Base-by-base conservation (phyloP, 2,329 filamentous ascomycete genomes). In the Penicillium thymicola region DNA sequence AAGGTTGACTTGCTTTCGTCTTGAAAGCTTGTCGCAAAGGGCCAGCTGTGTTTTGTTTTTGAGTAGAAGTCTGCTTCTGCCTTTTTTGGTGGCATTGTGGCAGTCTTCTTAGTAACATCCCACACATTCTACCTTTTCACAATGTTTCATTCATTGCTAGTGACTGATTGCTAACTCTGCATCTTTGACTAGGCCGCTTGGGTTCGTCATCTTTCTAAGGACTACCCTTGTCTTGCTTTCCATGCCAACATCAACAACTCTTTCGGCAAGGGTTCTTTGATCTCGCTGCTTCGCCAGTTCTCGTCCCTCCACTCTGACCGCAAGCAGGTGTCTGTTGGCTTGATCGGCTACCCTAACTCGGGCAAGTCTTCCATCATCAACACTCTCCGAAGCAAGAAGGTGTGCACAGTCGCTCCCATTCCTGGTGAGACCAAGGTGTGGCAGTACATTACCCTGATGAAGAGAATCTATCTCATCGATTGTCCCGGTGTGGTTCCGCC, bases 351-450 rank as follows among this genome's bases (percentile, higher is more conserved):
- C 63, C 94, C 94, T 4, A 99, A 97, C 67, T 92, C 90, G 0
- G 94, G 94, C 67, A 99, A 99, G 75, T 96, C 90, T 3, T 94
- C 90, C 42, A 94, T 99, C 65, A 97, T 99, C 78, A 99, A 99
- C 77, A 96, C 93, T 0, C 79, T 99, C 3, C 85, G 92, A 44
- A 93, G 92, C 74, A 97, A 97, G 80, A 92, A 94, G 73, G 92
- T 97, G 40, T 92, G 92, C 78, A 94, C 83, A 16, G 91, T 96
- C 4, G 94, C 94, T 7, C 94, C 93, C 6, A 96, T 97, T 60
- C 93, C 94, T 7, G 94, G 92, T 14, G 92, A 97, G 79, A 97
- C 93, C 34, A 97, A 97, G 76, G 89, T 97, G 30, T 97, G 94
- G 93, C 93, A 97, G 73, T 97, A 97, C 70, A 91, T 97, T 64